Conservation (phyloP, 2,329 filamentous ascomycete species). For the Aspergillus felis region DNA sequence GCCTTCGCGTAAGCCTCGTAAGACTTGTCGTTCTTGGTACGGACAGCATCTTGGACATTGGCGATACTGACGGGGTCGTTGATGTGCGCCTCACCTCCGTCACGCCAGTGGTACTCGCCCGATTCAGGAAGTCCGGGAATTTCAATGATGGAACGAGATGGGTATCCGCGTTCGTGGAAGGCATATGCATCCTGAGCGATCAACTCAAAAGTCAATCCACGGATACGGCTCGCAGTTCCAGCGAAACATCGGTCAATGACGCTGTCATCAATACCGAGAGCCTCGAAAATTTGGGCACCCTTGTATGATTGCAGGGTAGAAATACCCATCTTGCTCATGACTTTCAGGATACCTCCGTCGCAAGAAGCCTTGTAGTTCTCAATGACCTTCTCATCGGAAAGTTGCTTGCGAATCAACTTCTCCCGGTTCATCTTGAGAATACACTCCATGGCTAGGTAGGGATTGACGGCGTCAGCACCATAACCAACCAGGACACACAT, state of each 20-base stretch:
- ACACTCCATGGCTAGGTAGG: slow-evolving; percentile 92
- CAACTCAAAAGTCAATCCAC: slow-evolving; percentile 86
- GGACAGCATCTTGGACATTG: slow-evolving; percentile 94
- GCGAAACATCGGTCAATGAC: slow-evolving; percentile 94
- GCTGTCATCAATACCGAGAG: slow-evolving; percentile 83
- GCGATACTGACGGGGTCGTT: slow-evolving; percentile 94
- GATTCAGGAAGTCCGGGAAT: slow-evolving; percentile 83
- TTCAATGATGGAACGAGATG: slow-evolving; percentile 70
- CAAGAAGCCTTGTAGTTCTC: slow-evolving; percentile 96
- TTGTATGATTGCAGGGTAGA: slow-evolving; percentile 96
- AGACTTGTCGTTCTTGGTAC: slow-evolving; percentile 96
- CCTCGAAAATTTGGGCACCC: slow-evolving; percentile 96
- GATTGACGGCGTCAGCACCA: slow-evolving; percentile 89
- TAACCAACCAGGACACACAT: slow-evolving; percentile 98
- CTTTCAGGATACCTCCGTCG: slow-evolving; percentile 93
- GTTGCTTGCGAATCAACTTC: slow-evolving; percentile 84
- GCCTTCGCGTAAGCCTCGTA: slow-evolving; percentile 94
- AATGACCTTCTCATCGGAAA: slow-evolving; percentile 76
- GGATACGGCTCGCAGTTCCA: slow-evolving; percentile 89
- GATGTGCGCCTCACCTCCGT: slow-evolving; percentile 90
- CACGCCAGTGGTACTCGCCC: slow-evolving; percentile 97
- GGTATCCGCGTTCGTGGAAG: slow-evolving; percentile 90
- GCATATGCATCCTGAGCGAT: slow-evolving; percentile 94
- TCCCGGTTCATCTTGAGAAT: slow-evolving; percentile 96
- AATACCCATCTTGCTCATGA: slow-evolving; percentile 99